Conservation (phyloP, 208 protist genomes). For the Porcisia hertigi region DNA sequence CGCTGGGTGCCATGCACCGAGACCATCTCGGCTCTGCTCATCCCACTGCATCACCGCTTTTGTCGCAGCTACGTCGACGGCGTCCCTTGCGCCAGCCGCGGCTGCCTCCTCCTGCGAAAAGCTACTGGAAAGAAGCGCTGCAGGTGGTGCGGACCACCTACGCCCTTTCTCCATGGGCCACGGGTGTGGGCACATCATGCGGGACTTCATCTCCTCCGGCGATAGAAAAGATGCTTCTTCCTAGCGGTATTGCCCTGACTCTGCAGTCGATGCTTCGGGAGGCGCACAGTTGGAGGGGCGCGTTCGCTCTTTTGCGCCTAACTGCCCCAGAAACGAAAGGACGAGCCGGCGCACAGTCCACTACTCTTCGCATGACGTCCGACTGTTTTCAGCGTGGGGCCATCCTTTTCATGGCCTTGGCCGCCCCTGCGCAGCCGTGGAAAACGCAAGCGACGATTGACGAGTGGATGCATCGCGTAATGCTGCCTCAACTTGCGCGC, state of each 20-base stretch:
- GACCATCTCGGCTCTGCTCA: background rate
- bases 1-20: slow-evolving; percentile 27
- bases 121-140: slow-evolving; percentile 32
- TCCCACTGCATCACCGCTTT: background rate
- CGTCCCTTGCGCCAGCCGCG: background rate
- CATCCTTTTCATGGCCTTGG: slow-evolving; percentile 42
- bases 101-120: background rate
- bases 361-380: background rate
- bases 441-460: slow-evolving; percentile 43
- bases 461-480: slow-evolving; percentile 31
- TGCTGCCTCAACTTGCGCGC: slow-evolving; percentile 24
- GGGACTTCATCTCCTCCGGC: background rate
- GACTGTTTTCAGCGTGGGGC: slow-evolving; percentile 20
- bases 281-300: slow-evolving; percentile 26
- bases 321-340: background rate
- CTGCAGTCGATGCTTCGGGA: slow-evolving; percentile 31
- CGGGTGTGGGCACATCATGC: background rate
- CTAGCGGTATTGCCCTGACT: background rate
- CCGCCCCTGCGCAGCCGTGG: slow-evolving; percentile 48
- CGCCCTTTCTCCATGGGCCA: background rate
- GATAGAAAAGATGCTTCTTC: background rate
- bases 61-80: background rate
- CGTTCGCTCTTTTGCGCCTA: slow-evolving; percentile 17
- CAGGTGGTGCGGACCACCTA: slow-evolving; percentile 21
- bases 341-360: background rate